Evolutionary conservation across 192 early-diverging fungal genomes (phyloP).

Genomic region (Chytriomyces confervae): DNA sequence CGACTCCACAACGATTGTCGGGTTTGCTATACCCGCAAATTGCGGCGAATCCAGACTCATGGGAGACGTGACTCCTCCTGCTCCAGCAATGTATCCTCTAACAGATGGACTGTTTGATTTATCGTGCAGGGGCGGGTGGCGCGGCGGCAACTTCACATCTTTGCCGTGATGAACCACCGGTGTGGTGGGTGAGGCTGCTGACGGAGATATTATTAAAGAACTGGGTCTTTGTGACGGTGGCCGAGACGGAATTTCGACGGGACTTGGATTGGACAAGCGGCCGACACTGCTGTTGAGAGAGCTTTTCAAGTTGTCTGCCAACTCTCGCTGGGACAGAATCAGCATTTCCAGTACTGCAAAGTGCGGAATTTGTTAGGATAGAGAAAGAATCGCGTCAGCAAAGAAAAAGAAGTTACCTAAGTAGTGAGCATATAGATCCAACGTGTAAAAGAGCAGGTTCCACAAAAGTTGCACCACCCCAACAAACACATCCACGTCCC

Average conservation of each 20-base stretch:
- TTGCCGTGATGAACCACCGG: background rate
- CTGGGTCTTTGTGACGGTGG: background rate
- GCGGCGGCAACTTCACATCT: background rate
- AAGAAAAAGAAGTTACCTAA: background rate
- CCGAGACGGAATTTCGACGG: background rate
- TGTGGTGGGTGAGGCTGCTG: background rate
- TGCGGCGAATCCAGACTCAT: too few relatives aligned
- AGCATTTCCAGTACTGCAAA: background rate
- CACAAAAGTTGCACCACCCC: background rate
- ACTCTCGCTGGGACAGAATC: background rate
- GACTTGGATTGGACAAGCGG: background rate
- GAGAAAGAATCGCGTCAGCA: background rate
- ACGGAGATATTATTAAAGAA: background rate
- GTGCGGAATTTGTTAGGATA: background rate
- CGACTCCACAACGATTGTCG: too few relatives aligned
- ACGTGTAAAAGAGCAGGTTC: background rate
- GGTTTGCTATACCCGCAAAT: too few relatives aligned
- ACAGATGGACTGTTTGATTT: background rate
- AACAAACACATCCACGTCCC: slow-evolving; percentile 6
- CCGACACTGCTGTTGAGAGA: background rate
- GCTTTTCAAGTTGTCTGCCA: background rate
- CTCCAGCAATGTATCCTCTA: too few relatives aligned
- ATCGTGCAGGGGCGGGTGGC: background rate
- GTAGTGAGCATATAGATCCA: slow-evolving; percentile 2
- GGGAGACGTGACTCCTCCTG: too few relatives aligned